A percentile compares a stretch with the other conserved stretches of the same genome.
phyloP scores from a whole-genome alignment of 805 yeast genomes.

The Metschnikowia lachancei region DNA sequence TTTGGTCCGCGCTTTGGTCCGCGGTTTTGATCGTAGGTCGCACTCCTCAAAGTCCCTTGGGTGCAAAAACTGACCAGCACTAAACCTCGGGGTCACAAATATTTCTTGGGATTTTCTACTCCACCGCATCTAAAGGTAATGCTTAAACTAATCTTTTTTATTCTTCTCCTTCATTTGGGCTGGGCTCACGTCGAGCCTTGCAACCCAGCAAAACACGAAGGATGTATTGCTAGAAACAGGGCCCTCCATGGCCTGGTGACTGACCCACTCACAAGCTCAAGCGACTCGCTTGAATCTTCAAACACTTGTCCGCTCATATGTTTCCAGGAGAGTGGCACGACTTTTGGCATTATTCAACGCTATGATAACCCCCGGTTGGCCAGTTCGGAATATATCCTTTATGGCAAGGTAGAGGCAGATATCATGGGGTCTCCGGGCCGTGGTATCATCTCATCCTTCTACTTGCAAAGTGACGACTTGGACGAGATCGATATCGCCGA shows the following conservation, averaged over 20 bases:
- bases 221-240: conserved; percentile 27
- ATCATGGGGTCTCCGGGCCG: conserved; percentile 31
- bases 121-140: neutral
- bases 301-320: conserved; percentile 13
- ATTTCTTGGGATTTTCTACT: too few species aligned
- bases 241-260: conserved; percentile 24
- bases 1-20: too few species aligned
- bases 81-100: too few species aligned
- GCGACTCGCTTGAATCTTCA: conserved; percentile 13
- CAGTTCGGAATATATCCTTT: conserved; percentile 31
- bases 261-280: conserved; percentile 21
- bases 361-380: conserved; percentile 33
- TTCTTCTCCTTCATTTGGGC: neutral
- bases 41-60: too few species aligned
- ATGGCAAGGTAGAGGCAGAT: conserved; percentile 39
- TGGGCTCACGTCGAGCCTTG: conserved; percentile 19
- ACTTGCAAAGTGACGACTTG: conserved; percentile 42
- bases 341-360: conserved; percentile 12
- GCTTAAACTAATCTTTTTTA: neutral
- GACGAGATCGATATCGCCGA: conserved; percentile 44
- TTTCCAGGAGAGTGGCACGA: conserved; percentile 8
- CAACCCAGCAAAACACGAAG: conserved; percentile 26
- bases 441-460: conserved; percentile 40
- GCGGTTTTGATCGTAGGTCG: too few species aligned
- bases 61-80: neutral